phyloP scores from a whole-genome alignment of 1,284 basidiomycete genomes.

The Xerocomus nothofagi region DNA sequence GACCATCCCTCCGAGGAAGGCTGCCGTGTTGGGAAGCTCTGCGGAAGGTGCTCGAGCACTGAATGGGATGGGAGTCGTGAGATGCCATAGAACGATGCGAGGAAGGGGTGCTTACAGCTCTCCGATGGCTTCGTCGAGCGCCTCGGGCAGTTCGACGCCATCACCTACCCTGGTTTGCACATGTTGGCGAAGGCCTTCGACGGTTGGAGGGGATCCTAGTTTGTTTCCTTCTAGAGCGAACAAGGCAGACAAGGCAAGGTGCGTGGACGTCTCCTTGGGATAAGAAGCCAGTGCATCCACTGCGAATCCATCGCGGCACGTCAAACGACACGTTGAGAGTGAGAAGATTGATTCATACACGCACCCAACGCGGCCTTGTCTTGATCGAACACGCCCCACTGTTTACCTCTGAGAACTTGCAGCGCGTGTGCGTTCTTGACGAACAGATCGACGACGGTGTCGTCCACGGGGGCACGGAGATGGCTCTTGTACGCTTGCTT shows the following conservation, averaged over 20 bases:
- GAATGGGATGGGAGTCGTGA: slow-evolving; percentile 7
- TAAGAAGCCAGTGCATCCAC: slow-evolving; percentile 39
- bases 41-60: slow-evolving; percentile 81
- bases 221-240: slow-evolving; percentile 42
- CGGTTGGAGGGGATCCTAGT: slow-evolving; percentile 23
- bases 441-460: slow-evolving; percentile 74
- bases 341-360: slow-evolving; percentile 22
- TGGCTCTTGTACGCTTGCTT: slow-evolving; percentile 54
- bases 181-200: slow-evolving; percentile 38
- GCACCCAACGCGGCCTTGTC: slow-evolving; percentile 58
- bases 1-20: slow-evolving; percentile 90
- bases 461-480: slow-evolving; percentile 43
- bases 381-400: slow-evolving; percentile 59
- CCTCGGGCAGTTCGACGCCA: slow-evolving; percentile 53
- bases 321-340: background rate
- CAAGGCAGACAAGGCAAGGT: slow-evolving; percentile 67
- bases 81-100: slow-evolving; percentile 4
- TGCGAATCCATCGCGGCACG: slow-evolving; percentile 19
- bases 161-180: slow-evolving; percentile 38
- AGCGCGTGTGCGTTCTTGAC: slow-evolving; percentile 90
- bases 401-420: slow-evolving; percentile 73
- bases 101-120: slow-evolving; percentile 68
- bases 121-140: slow-evolving; percentile 63
- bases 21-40: slow-evolving; percentile 90
- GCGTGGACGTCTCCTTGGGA: slow-evolving; percentile 59